A percentile compares a stretch with the other conserved stretches of the same genome.
Conservation (phyloP, 805 yeast genomes). For the Starmerella bacillaris region DNA sequence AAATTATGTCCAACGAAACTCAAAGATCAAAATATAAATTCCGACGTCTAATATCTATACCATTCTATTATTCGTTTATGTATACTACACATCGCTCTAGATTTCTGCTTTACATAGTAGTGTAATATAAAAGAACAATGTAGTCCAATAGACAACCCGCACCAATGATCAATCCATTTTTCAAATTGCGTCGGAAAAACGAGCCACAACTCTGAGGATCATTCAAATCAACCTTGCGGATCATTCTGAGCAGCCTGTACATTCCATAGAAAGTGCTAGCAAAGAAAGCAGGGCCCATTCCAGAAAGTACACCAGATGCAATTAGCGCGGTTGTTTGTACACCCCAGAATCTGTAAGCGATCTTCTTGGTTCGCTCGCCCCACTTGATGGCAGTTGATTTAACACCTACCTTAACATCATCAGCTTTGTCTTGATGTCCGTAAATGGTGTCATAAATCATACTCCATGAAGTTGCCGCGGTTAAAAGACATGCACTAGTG, state of each 20-base stretch:
- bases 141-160: constrained; percentile 26
- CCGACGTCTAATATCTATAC: background rate
- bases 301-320: constrained; percentile 53
- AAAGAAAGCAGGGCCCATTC: constrained; percentile 76
- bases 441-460: constrained; percentile 91
- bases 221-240: constrained; percentile 57
- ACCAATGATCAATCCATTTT: constrained; percentile 31
- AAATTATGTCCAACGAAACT: too few relatives aligned
- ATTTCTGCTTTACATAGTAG: too few relatives aligned
- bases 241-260: constrained; percentile 49
- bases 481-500: constrained; percentile 36
- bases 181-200: constrained; percentile 57
- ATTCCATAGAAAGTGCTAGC: constrained; percentile 48
- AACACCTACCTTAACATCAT: constrained; percentile 78
- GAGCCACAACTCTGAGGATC: constrained; percentile 69
- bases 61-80: too few relatives aligned
- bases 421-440: constrained; percentile 91
- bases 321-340: constrained; percentile 50
- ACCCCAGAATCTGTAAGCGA: constrained; percentile 43
- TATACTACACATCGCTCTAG: too few relatives aligned
- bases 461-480: constrained; percentile 74
- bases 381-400: constrained; percentile 91
- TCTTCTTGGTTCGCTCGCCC: constrained; percentile 62
- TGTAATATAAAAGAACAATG: constrained; percentile 13
- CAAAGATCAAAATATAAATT: too few relatives aligned